Conservation (phyloP, 73 alveolate genomes). For the Effrenium voratum region DNA sequence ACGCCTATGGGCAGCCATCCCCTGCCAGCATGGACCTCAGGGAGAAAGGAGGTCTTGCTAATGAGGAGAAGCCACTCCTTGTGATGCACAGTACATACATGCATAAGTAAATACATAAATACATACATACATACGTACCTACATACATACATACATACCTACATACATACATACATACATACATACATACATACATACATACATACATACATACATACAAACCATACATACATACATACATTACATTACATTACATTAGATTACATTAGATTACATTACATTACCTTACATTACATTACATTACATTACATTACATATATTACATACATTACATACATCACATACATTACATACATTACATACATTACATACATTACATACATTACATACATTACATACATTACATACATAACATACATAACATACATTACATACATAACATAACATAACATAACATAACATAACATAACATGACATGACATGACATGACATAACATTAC, state of each 20-base stretch:
- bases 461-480: not conserved
- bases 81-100: too few relatives aligned
- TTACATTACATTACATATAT: too few relatives aligned
- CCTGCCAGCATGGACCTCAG: constrained; percentile 5
- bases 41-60: not conserved
- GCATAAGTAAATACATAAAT: not conserved
- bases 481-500: not conserved
- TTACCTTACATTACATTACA: too few relatives aligned
- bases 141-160: not conserved
- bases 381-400: not conserved
- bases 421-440: not conserved
- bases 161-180: too few relatives aligned
- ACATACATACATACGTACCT: not conserved
- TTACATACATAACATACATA: not conserved
- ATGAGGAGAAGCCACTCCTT: not conserved
- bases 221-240: not conserved
- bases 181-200: too few relatives aligned
- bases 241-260: too few relatives aligned
- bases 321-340: not conserved
- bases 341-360: not conserved
- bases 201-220: not conserved
- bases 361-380: not conserved
- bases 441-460: not conserved
- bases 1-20: constrained; percentile 32
- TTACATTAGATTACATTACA: too few relatives aligned